Evolutionary conservation across 331 rosid species (phyloP).

Genomic region (Acacia concinna): DNA sequence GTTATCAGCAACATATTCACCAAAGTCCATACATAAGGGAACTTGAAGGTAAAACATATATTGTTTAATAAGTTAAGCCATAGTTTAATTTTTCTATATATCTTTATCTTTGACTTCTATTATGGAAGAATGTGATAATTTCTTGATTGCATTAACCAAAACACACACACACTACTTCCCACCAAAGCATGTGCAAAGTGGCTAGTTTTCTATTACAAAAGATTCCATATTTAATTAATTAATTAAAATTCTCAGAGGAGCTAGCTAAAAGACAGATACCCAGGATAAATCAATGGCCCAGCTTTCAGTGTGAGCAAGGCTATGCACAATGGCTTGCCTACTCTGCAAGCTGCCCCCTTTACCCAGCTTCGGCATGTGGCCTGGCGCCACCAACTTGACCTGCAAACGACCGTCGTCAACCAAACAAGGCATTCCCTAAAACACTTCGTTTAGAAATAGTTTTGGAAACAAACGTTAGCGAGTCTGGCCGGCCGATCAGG

Average conservation of each 20-base stretch:
- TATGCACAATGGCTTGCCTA: conserved; percentile 78
- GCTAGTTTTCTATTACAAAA: neutral
- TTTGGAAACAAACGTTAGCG: conserved; percentile 39
- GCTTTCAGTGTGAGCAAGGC: conserved; percentile 84
- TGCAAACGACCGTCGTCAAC: conserved; percentile 4
- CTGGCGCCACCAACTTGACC: conserved; percentile 76
- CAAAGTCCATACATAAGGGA: neutral
- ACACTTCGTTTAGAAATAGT: neutral
- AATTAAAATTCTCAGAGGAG: neutral
- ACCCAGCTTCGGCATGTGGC: conserved; percentile 89
- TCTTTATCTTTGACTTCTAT: neutral
- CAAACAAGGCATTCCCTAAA: conserved; percentile 34
- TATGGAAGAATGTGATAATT: neutral
- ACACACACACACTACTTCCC: neutral
- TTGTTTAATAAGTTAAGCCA: neutral
- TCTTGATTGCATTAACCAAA: neutral
- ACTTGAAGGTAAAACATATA: conserved; percentile 1
- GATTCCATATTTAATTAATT: conserved; percentile 1
- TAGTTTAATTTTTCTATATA: neutral
- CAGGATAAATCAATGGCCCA: conserved; percentile 94
- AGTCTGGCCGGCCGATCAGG: conserved; percentile 88
- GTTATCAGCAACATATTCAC: neutral
- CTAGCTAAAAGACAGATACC: conserved; percentile 45
- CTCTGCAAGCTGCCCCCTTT: conserved; percentile 91
- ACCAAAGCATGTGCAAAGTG: neutral